A percentile compares a stretch with the other conserved stretches of the same genome.
Conservation (phyloP, 768 basidiomycete genomes). For the Pholiota microspora region DNA sequence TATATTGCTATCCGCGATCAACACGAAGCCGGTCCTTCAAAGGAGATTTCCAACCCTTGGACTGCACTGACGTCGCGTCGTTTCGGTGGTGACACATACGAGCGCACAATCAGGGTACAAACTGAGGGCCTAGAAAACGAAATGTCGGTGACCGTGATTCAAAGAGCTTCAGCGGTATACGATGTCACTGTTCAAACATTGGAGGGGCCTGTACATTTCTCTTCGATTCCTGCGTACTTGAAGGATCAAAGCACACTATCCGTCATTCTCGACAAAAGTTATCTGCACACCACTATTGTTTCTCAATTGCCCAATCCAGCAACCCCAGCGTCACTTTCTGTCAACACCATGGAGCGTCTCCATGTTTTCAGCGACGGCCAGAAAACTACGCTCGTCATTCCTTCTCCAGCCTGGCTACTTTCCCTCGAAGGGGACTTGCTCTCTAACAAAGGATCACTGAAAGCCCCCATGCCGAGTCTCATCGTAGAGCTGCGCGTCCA, state of each 20-base stretch:
- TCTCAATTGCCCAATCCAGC: constrained; percentile 59
- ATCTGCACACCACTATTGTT: constrained; percentile 65
- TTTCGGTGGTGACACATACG: constrained; percentile 73
- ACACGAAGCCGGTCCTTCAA: constrained; percentile 19
- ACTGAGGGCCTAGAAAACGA: constrained; percentile 46
- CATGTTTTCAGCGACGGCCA: constrained; percentile 68
- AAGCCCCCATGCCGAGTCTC: constrained; percentile 91
- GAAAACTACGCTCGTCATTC: constrained; percentile 65
- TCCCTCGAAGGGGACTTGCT: constrained; percentile 62
- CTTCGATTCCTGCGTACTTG: constrained; percentile 56
- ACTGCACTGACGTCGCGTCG: constrained; percentile 66
- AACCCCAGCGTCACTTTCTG: constrained; percentile 51
- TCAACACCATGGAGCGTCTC: constrained; percentile 65
- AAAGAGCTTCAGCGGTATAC: constrained; percentile 41
- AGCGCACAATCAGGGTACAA: constrained; percentile 61
- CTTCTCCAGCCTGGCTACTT: constrained; percentile 68
- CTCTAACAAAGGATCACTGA: constrained; percentile 61
- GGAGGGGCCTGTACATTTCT: constrained; percentile 35
- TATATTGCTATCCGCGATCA: constrained; percentile 71
- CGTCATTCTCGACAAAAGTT: constrained; percentile 50
- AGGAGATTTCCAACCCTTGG: constrained; percentile 54
- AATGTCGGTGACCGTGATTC: constrained; percentile 39
- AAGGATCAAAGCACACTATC: constrained; percentile 50
- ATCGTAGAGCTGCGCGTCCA: constrained; percentile 86
- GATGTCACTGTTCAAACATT: constrained; percentile 48